Evolutionary conservation across 1,139 yeast species (phyloP).

Genomic region (Chernovozyma aurita): DNA sequence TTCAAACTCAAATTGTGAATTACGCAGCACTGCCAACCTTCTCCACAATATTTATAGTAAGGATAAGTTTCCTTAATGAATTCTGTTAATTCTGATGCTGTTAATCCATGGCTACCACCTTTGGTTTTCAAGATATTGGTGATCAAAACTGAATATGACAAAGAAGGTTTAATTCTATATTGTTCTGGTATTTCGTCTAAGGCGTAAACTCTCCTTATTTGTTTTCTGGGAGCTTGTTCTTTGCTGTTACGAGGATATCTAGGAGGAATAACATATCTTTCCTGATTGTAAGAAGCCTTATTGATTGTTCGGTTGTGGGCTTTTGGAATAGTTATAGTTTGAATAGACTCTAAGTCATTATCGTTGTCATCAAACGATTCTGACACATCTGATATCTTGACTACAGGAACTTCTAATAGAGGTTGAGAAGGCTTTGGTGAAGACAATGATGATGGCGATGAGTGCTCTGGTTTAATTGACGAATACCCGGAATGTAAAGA

Average conservation of each 20-base stretch:
- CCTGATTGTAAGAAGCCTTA: slow-evolving; percentile 14
- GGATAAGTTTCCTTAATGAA: slow-evolving; percentile 87
- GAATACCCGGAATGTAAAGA: slow-evolving; percentile 7
- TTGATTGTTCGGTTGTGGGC: slow-evolving; percentile 1
- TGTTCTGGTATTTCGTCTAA: slow-evolving; percentile 83
- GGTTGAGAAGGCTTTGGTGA: slow-evolving; percentile 34
- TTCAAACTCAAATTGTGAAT: slow-evolving; percentile 83
- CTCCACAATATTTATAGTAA: slow-evolving; percentile 87
- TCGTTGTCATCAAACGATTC: neutral
- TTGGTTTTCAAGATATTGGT: slow-evolving; percentile 70
- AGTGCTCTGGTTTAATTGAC: slow-evolving; percentile 17
- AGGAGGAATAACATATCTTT: slow-evolving; percentile 34
- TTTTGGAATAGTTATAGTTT: slow-evolving; percentile 9
- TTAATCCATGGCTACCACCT: slow-evolving; percentile 65
- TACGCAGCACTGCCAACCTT: slow-evolving; percentile 96
- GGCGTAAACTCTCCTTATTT: slow-evolving; percentile 56
- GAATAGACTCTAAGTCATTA: slow-evolving; percentile 19
- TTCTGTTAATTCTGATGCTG: slow-evolving; percentile 79
- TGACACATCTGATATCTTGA: neutral
- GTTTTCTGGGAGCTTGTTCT: slow-evolving; percentile 25
- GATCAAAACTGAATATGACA: slow-evolving; percentile 74
- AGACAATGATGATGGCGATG: slow-evolving; percentile 8
- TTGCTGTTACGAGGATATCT: slow-evolving; percentile 41
- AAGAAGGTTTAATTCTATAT: slow-evolving; percentile 76
- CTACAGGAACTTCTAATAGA: slow-evolving; percentile 28